Percentiles rank a stretch among this genome's conserved stretches.
phyloP scores from a whole-genome alignment of 352 stramenopile genomes.

The Phytophthora uliginosa region DNA sequence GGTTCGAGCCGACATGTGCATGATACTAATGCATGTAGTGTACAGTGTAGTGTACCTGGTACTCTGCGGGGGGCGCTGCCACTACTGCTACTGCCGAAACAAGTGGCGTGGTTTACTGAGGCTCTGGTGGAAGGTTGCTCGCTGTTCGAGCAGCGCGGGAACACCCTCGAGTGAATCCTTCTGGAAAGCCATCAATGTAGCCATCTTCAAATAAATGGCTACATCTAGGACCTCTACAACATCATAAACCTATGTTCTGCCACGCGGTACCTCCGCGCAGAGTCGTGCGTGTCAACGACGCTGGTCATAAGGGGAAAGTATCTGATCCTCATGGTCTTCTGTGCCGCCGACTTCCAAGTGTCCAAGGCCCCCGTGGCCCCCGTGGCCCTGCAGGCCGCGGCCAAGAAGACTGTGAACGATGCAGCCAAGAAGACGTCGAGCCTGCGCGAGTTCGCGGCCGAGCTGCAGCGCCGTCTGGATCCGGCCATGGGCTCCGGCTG shows the following conservation, averaged over 20 bases:
- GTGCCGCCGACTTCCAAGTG: conserved; percentile 67
- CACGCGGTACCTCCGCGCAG: neutral
- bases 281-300: neutral
- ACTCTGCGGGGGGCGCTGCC: too few species aligned
- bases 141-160: too few species aligned
- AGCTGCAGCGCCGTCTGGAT: conserved; percentile 55
- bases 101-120: too few species aligned
- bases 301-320: neutral
- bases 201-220: neutral
- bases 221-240: neutral
- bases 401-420: conserved; percentile 64
- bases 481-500: conserved; percentile 61
- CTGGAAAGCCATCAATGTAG: too few species aligned
- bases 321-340: conserved; percentile 56
- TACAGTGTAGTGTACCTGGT: too few species aligned
- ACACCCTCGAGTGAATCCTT: too few species aligned
- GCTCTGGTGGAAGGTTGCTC: too few species aligned
- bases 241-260: neutral
- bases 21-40: too few species aligned
- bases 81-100: too few species aligned
- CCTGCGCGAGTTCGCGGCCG: conserved; percentile 63
- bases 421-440: conserved; percentile 66
- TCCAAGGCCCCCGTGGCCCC: conserved; percentile 64
- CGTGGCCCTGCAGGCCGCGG: conserved; percentile 43
- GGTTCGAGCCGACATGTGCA: too few species aligned